A percentile compares a stretch with the other conserved stretches of the same genome.
These are phyloP conservation scores for Microsporum audouinii DNA, from an alignment of 2,329 filamentous ascomycete species.

Conservation along the genomic window DNA sequence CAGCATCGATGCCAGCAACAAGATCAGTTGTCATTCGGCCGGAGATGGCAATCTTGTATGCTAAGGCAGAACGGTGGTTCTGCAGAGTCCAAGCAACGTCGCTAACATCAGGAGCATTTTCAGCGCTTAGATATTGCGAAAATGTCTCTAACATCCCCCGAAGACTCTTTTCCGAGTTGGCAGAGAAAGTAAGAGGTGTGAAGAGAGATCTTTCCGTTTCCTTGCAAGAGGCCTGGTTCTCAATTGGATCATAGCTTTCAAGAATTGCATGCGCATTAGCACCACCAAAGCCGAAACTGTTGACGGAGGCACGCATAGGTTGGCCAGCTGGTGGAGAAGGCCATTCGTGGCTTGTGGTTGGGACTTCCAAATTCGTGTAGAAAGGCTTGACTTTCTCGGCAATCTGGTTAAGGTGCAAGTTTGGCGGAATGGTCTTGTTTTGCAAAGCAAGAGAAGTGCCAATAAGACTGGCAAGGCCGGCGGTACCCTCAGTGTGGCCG, in stretches of 20 bases:
- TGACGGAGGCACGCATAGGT: conserved; percentile 22
- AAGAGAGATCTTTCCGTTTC: not conserved
- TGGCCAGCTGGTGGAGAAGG: conserved; percentile 20
- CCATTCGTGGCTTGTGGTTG: conserved; percentile 13
- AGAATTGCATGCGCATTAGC: conserved; percentile 21
- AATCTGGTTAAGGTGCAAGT: conserved; percentile 12
- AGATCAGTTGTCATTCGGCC: not conserved
- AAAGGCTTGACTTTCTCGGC: conserved; percentile 11
- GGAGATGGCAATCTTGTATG: not conserved
- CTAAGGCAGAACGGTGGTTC: not conserved
- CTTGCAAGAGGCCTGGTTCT: not conserved
- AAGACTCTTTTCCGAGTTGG: conserved; percentile 1
- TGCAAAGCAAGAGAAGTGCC: conserved; percentile 21
- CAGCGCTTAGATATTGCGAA: not conserved
- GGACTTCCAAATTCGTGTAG: conserved; percentile 20
- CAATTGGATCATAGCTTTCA: conserved; percentile 11
- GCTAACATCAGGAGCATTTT: not conserved
- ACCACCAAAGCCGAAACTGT: conserved; percentile 25
- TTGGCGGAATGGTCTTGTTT: conserved; percentile 20
- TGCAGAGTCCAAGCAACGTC: conserved; percentile 7
- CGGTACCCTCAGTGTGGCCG: conserved; percentile 20
- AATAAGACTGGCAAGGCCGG: conserved; percentile 21
- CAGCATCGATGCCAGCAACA: not conserved
- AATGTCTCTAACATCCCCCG: not conserved
- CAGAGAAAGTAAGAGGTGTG: not conserved